Percentiles rank a stretch among this genome's conserved stretches.
phyloP scores from a whole-genome alignment of 169 alveolate species.

The Babesia gibsoni region DNA sequence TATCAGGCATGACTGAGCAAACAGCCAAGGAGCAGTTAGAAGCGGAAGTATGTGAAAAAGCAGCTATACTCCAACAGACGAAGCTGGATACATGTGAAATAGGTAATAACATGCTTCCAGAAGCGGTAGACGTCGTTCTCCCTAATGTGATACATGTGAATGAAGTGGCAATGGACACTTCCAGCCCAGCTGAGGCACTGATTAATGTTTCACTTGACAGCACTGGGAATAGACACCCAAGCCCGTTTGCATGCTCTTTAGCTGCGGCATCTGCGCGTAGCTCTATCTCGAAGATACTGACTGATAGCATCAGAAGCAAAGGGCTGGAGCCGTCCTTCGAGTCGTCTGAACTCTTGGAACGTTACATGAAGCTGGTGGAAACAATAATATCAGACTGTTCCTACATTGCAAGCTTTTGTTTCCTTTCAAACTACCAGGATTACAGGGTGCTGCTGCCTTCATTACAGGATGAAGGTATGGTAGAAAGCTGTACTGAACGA shows the following conservation, averaged over 20 bases:
- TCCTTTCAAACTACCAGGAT: slow-evolving; percentile 52
- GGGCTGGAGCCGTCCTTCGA: neutral
- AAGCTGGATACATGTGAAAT: too few species aligned
- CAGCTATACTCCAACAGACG: too few species aligned
- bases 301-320: neutral
- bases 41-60: too few species aligned
- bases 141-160: too few species aligned
- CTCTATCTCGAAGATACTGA: slow-evolving; percentile 10
- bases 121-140: too few species aligned
- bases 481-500: slow-evolving; percentile 9
- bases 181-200: too few species aligned
- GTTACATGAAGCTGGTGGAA: slow-evolving; percentile 36
- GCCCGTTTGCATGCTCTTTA: neutral
- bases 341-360: neutral
- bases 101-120: too few species aligned
- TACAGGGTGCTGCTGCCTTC: slow-evolving; percentile 40
- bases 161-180: too few species aligned
- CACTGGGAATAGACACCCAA: neutral
- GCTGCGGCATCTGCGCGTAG: slow-evolving; percentile 26
- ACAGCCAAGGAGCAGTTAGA: too few species aligned
- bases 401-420: slow-evolving; percentile 42
- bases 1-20: too few species aligned
- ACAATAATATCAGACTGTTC: slow-evolving; percentile 48
- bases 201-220: too few species aligned
- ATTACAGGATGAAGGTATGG: slow-evolving; percentile 27